These are phyloP conservation scores for Herpetospermum pedunculosum DNA, from an alignment of 306 rosid genomes.

Conservation along the genomic window DNA sequence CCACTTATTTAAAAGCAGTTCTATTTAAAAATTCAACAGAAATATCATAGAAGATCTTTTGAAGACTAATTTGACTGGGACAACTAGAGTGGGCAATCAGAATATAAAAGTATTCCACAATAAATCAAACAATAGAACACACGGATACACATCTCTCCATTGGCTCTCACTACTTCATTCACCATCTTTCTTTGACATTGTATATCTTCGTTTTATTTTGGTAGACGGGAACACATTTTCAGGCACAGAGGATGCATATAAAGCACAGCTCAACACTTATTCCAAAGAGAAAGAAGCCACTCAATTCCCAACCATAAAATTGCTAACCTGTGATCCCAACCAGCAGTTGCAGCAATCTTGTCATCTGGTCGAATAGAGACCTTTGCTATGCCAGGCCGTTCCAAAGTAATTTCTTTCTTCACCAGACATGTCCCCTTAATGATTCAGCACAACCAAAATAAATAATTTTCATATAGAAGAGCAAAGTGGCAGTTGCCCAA, in stretches of 20 bases:
- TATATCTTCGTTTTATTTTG: neutral
- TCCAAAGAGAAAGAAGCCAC: neutral
- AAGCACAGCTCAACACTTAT: neutral
- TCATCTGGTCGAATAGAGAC: slow-evolving; percentile 69
- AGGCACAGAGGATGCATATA: neutral
- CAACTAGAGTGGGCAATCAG: neutral
- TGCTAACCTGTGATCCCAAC: slow-evolving; percentile 93
- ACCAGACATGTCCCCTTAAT: slow-evolving; percentile 53
- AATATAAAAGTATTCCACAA: neutral
- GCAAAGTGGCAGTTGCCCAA: neutral
- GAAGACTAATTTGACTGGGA: neutral
- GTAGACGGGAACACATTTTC: neutral
- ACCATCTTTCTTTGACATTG: neutral
- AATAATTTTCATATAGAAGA: neutral
- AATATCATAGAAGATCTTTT: neutral
- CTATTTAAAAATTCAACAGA: neutral
- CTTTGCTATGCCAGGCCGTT: slow-evolving; percentile 82
- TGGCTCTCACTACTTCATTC: neutral
- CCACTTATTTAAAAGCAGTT: neutral
- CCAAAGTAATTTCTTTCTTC: slow-evolving; percentile 65
- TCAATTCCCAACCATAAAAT: neutral
- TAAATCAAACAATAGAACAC: neutral
- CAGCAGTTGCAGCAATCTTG: slow-evolving; percentile 80
- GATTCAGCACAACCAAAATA: neutral
- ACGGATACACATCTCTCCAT: neutral